Evolutionary conservation across 1,284 basidiomycete genomes (phyloP).

Genomic region (Volvariella surrecta): DNA sequence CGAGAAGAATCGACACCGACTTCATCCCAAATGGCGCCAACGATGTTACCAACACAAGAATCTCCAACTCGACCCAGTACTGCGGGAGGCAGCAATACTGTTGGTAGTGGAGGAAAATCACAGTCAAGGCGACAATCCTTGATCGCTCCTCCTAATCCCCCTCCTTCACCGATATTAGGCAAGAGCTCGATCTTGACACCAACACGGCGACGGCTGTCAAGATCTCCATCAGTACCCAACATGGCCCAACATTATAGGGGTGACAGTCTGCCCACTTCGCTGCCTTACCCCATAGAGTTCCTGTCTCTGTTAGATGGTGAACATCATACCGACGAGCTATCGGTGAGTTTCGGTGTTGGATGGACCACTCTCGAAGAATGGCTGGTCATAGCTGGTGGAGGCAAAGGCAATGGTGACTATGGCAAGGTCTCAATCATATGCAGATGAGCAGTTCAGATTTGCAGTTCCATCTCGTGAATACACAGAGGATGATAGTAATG

Average conservation of each 20-base stretch:
- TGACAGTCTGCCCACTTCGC: neutral
- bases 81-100: too few relatives aligned
- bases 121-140: slow-evolving; percentile 31
- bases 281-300: slow-evolving; percentile 49
- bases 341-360: slow-evolving; percentile 72
- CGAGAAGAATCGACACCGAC: slow-evolving; percentile 16
- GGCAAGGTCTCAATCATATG: slow-evolving; percentile 38
- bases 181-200: slow-evolving; percentile 22
- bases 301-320: slow-evolving; percentile 70
- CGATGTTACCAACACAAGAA: slow-evolving; percentile 8
- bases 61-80: slow-evolving; percentile 14
- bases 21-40: slow-evolving; percentile 1
- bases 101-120: slow-evolving; percentile 14
- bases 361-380: slow-evolving; percentile 81
- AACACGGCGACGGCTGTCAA: slow-evolving; percentile 36
- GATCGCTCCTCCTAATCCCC: slow-evolving; percentile 24
- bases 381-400: slow-evolving; percentile 58
- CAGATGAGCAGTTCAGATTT: slow-evolving; percentile 15
- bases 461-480: neutral
- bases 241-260: slow-evolving; percentile 10
- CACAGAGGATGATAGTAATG: neutral
- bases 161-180: slow-evolving; percentile 28
- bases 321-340: slow-evolving; percentile 88
- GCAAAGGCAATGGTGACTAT: slow-evolving; percentile 30
- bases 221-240: slow-evolving; percentile 28